Base-by-base conservation (phyloP, 495 filamentous ascomycete species). In the Hypoxylon subgilvum region DNA sequence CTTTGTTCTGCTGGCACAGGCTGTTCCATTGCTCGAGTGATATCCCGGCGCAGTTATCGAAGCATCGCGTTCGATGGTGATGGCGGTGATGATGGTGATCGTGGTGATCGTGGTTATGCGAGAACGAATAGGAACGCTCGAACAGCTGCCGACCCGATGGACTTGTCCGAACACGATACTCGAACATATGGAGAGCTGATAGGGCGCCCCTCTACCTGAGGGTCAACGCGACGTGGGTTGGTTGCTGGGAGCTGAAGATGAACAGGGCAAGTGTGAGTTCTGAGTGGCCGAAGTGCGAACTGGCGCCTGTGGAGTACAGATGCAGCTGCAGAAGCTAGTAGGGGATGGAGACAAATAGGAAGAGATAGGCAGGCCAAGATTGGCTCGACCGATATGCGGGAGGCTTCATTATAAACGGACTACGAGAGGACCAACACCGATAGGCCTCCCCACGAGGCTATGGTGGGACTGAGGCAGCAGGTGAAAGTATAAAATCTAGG, bases 11-110 rank as follows among this genome's bases (percentile, higher is more conserved):
- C 12, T 61, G 45, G 44, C 50, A 19, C 8, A 68, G 31, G 42
- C 18, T 55, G 44, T 65, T 61, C 65, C 61, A 70, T 19, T 60
- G 31, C 12, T 68, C 67, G 19, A 55, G 8, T 7, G 61, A 25
- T 43, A 70, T 46, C 17, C 61, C 52, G 25, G 67, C 65, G 25
- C 65, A 68, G 65, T 55, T 49, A n/a, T 68, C 65, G 36, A 32
- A 53, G 42, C 65, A 68, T 50, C 53, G 48, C 7, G 49, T 14
- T 14, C 44, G 56, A 36, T 31, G 32, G 19, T 55, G 55, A 38
- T 46, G 35, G 10, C 43, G 61, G 21, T 51, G 49, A n/a, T 47
- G 42, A n/a, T 32, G 43, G 16, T 55, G 3, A 27, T 27, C 23
- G 8, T 27, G 31, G 42, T 52, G 38, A 45, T 57, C 41, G 52